Base-by-base conservation (phyloP, 345 rosid genomes). In the Clarkia xantiana region DNA sequence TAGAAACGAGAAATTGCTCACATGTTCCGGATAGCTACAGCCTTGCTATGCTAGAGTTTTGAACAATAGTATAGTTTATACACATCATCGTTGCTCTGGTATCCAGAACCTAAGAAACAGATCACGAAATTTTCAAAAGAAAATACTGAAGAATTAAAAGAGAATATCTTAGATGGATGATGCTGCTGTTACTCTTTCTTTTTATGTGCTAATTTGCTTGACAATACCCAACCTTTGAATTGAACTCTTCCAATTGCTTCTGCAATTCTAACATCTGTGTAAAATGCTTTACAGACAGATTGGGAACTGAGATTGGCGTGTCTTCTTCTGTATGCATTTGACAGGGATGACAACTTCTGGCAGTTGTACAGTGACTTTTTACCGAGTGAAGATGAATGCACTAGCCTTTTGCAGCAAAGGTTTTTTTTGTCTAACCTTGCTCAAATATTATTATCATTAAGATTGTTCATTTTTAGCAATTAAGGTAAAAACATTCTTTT, bases 251-350 rank as follows among this genome's bases (percentile, higher is more conserved):
- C 50, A 11, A 7, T 19, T 47, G 14, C 34, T 20, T 47, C 50
- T 19, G 11, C 34, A n/a, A 10, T 11, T 5, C 20, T 49, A 40
- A 49, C 42, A 17, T n/a, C 46, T 9, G 6, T 18, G 19, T 40
- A n/a, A 19, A 13, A 25, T 54, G 51, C 51, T 14, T 65, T 50
- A 54, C 94, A 90, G 97, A 73, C 72, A 38, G 97, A 86, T 69
- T 90, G 94, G 95, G 97, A 90, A 71, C 73, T 86, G 67, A 77
- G 97, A 59, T 65, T 90, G 69, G 94, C 97, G 2, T 85, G 95
- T 65, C 87, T 89, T 72, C 81, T 89, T 57, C 58, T 89, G 58
- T 80, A 60, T 58, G 74, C 97, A 50, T 83, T 90, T 67, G 95
- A 90, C 63, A 57, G 51, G 41, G 70, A 71, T 7, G 91, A 79